A percentile compares a stretch with the other conserved stretches of the same genome.
Evolutionary conservation across 179 eudicot genomes (phyloP).

Genomic region (Nepenthes alata): DNA sequence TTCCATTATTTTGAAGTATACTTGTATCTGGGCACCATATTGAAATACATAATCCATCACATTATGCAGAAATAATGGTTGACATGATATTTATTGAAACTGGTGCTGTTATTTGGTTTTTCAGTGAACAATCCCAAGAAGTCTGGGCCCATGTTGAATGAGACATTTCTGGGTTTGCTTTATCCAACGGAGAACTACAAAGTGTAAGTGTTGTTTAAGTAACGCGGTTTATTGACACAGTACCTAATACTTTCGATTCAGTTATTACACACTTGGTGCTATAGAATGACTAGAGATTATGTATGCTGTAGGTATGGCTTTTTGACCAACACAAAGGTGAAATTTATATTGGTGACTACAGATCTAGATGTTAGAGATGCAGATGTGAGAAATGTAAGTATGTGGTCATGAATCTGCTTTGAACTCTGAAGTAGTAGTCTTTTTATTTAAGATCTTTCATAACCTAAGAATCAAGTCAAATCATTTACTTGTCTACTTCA

Average conservation of each 20-base stretch:
- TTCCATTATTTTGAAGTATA: too few species aligned
- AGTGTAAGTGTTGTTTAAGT: slow-evolving; percentile 46
- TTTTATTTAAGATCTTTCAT: too few species aligned
- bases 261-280: too few species aligned
- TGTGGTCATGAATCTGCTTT: neutral
- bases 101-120: slow-evolving; percentile 2
- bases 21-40: too few species aligned
- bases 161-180: slow-evolving; percentile 85
- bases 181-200: slow-evolving; percentile 94
- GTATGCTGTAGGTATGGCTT: slow-evolving; percentile 69
- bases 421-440: neutral
- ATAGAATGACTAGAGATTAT: too few species aligned
- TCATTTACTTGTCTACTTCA: too few species aligned
- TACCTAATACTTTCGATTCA: too few species aligned
- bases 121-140: slow-evolving; percentile 95
- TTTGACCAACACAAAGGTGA: slow-evolving; percentile 90
- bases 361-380: slow-evolving; percentile 90
- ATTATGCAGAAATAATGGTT: too few species aligned
- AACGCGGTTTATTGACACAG: neutral
- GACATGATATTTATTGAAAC: too few species aligned
- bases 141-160: slow-evolving; percentile 88
- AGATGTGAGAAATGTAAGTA: slow-evolving; percentile 90
- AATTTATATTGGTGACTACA: slow-evolving; percentile 85
- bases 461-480: too few species aligned
- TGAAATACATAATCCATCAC: too few species aligned